Percentiles rank a stretch among this genome's conserved stretches.
phyloP scores from a whole-genome alignment of 306 rosid species.

The Castanea crenata region DNA sequence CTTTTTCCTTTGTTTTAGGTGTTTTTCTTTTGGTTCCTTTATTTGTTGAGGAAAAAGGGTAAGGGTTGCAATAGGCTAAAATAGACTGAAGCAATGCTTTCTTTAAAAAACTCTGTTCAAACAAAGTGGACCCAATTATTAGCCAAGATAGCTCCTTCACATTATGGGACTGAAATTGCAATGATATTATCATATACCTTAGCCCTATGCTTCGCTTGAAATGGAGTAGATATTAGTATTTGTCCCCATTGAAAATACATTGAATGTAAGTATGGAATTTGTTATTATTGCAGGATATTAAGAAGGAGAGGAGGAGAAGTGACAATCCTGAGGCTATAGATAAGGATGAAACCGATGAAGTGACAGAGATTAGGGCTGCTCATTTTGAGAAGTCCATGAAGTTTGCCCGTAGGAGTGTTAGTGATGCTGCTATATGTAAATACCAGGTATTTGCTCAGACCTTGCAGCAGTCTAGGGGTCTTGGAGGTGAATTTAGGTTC shows the following conservation, averaged over 20 bases:
- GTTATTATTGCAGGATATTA: slow-evolving; percentile 40
- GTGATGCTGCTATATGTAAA: slow-evolving; percentile 55
- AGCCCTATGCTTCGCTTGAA: not conserved
- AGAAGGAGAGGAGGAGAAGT: slow-evolving; percentile 40
- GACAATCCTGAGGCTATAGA: slow-evolving; percentile 61
- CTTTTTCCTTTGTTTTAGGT: not conserved
- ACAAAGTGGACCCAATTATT: not conserved
- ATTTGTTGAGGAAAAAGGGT: not conserved
- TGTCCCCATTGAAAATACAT: not conserved
- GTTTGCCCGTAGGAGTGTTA: slow-evolving; percentile 57
- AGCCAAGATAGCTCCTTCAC: not conserved
- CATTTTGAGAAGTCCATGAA: slow-evolving; percentile 64
- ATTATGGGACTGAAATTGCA: not conserved
- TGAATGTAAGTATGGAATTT: not conserved
- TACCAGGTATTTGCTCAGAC: slow-evolving; percentile 64
- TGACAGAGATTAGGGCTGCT: slow-evolving; percentile 48
- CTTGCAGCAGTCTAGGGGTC: slow-evolving; percentile 54
- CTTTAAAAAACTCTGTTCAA: not conserved
- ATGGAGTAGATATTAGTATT: not conserved
- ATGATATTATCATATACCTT: not conserved
- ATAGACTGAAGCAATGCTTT: too few relatives aligned
- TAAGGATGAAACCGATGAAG: slow-evolving; percentile 44
- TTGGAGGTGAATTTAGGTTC: slow-evolving; percentile 53
- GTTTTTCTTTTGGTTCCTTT: not conserved
- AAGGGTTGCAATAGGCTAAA: not conserved